Evolutionary conservation across 768 basidiomycete species (phyloP).

Genomic region (Filobasidium floriforme): DNA sequence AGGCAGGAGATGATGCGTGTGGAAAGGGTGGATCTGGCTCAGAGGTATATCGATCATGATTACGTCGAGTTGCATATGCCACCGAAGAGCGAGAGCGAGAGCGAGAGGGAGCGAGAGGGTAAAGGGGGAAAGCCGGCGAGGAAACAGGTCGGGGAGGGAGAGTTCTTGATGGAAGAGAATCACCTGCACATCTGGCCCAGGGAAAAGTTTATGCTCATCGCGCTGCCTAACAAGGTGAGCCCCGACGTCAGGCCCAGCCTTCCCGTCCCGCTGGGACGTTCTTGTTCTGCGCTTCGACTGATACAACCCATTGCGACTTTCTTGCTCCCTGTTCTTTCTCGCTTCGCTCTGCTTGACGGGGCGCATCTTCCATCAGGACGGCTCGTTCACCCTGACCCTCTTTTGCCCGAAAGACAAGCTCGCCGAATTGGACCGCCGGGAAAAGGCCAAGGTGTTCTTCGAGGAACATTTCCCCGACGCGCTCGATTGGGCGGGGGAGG

Average conservation of each 20-base stretch:
- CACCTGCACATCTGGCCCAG: conserved; percentile 99
- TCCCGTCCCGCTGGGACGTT: too few species aligned
- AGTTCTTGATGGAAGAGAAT: conserved; percentile 83
- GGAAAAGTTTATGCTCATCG: conserved; percentile 98
- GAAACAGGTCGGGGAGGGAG: conserved; percentile 51
- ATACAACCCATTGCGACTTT: too few species aligned
- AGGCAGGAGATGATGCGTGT: conserved; percentile 92
- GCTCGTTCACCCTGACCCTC: conserved; percentile 92
- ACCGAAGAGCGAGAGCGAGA: conserved; percentile 48
- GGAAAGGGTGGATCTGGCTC: conserved; percentile 89
- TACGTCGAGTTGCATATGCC: conserved; percentile 97
- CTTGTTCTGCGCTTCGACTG: not conserved
- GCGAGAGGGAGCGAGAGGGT: not conserved
- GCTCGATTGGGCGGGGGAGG: conserved; percentile 73
- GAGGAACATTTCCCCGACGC: conserved; percentile 77
- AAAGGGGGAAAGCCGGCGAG: conserved; percentile 37
- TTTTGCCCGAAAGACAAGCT: conserved; percentile 74
- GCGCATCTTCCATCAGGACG: too few species aligned
- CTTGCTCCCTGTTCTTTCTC: too few species aligned
- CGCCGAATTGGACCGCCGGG: conserved; percentile 56
- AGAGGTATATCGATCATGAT: conserved; percentile 90
- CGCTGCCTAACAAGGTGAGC: conserved; percentile 87
- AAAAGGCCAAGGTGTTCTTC: conserved; percentile 63
- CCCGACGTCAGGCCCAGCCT: too few species aligned
- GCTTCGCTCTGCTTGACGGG: too few species aligned